These are phyloP conservation scores for Smallanthus sonchifolius DNA, from an alignment of 129 eudicot genomes.

Conservation along the genomic window DNA sequence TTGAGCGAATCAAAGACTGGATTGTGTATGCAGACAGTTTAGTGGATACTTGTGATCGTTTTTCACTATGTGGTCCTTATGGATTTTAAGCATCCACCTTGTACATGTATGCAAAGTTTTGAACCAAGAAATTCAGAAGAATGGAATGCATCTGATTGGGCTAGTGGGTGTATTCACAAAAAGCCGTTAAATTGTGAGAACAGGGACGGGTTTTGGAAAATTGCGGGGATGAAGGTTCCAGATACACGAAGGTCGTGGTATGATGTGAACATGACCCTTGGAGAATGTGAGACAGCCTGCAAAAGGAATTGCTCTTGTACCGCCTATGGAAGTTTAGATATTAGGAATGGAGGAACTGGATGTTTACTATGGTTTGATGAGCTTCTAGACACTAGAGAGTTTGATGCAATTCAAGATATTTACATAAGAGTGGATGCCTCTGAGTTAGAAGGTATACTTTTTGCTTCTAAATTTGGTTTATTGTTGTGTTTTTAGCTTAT, in stretches of 20 bases:
- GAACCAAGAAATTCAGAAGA: constrained; percentile 15
- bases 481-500: no score
- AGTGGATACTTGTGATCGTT: constrained; percentile 27
- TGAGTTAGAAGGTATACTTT: constrained; percentile 10
- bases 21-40: neutral
- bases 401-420: constrained; percentile 27
- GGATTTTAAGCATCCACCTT: constrained; percentile 26
- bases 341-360: constrained; percentile 37
- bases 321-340: constrained; percentile 31
- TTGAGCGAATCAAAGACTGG: constrained; percentile 27
- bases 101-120: constrained; percentile 30
- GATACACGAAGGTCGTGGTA: constrained; percentile 23
- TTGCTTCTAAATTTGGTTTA: neutral
- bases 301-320: neutral
- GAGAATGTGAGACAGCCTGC: constrained; percentile 28
- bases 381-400: constrained; percentile 32
- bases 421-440: constrained; percentile 42
- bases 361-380: constrained; percentile 32
- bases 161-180: constrained; percentile 40
- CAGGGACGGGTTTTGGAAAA: constrained; percentile 35
- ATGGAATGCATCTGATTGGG: constrained; percentile 41
- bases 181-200: constrained; percentile 20
- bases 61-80: constrained; percentile 28
- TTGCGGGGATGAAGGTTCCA: constrained; percentile 29
- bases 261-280: constrained; percentile 5